Conservation (phyloP, 108 stramenopile genomes). For the Chaetoceros muelleri region DNA sequence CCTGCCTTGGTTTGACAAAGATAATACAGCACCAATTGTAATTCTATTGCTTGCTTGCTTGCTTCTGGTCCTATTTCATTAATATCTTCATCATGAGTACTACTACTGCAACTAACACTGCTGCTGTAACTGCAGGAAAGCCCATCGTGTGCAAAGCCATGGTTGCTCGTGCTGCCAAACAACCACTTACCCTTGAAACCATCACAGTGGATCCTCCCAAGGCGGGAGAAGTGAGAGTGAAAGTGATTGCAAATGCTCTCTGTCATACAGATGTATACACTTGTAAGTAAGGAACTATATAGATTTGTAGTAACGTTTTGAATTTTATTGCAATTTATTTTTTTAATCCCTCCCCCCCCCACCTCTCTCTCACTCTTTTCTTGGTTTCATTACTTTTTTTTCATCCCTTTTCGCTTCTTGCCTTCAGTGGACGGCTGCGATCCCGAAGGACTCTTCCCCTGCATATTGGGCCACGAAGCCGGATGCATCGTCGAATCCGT, state of each 20-base stretch:
- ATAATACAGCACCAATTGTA: too few species aligned
- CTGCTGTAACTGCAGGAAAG: conserved; percentile 65
- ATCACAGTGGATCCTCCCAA: conserved; percentile 88
- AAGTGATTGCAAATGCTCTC: conserved; percentile 52
- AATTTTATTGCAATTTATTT: neutral
- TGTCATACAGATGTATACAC: conserved; percentile 34
- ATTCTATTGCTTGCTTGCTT: too few species aligned
- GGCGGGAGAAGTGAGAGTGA: conserved; percentile 59
- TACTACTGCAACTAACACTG: too few species aligned
- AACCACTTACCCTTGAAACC: conserved; percentile 63
- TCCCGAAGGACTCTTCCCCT: conserved; percentile 73
- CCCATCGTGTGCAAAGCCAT: conserved; percentile 82
- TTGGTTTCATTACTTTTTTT: neutral
- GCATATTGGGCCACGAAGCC: conserved; percentile 76
- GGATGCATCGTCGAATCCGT: conserved; percentile 78
- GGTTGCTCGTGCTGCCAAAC: conserved; percentile 68
- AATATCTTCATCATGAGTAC: too few species aligned
- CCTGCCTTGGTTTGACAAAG: too few species aligned
- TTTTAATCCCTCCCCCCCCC: neutral
- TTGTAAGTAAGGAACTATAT: too few species aligned
- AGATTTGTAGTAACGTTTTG: neutral
- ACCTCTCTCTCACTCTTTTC: neutral
- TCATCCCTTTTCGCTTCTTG: neutral
- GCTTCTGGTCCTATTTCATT: too few species aligned
- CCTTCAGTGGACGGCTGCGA: neutral